A percentile compares a stretch with the other conserved stretches of the same genome.
These are phyloP conservation scores for Streptanthus diversifolius DNA, from an alignment of 345 rosid genomes.

Conservation along the genomic window DNA sequence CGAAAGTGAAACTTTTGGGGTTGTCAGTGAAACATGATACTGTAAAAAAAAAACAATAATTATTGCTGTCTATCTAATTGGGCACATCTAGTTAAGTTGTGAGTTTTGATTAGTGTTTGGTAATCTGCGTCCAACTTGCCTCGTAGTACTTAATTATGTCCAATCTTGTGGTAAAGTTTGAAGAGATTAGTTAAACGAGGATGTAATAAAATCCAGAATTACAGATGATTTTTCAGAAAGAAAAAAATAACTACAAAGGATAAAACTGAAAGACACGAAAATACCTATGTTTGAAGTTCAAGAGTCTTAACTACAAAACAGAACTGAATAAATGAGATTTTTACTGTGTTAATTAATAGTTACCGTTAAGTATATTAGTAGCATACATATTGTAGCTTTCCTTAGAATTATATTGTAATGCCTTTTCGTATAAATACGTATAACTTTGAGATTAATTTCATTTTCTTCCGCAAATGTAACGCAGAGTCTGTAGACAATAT, in stretches of 20 bases:
- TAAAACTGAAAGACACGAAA: neutral
- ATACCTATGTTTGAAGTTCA: neutral
- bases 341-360: neutral
- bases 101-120: slow-evolving; percentile 27
- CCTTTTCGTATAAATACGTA: neutral
- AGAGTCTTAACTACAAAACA: neutral
- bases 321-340: neutral
- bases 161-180: neutral
- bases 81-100: slow-evolving; percentile 22
- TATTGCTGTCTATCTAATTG: slow-evolving; percentile 2
- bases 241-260: neutral
- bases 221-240: neutral
- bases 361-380: neutral
- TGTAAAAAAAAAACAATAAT: slow-evolving; percentile 21
- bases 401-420: neutral
- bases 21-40: slow-evolving; percentile 16
- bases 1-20: slow-evolving; percentile 19
- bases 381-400: neutral
- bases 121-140: slow-evolving; percentile 19
- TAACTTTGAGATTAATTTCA: neutral
- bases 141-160: neutral
- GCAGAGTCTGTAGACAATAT: neutral
- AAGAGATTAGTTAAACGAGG: neutral
- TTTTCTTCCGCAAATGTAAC: neutral
- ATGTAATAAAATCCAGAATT: neutral